Conservation (phyloP, 116 monocot genomes). For the Posidonia oceanica region DNA sequence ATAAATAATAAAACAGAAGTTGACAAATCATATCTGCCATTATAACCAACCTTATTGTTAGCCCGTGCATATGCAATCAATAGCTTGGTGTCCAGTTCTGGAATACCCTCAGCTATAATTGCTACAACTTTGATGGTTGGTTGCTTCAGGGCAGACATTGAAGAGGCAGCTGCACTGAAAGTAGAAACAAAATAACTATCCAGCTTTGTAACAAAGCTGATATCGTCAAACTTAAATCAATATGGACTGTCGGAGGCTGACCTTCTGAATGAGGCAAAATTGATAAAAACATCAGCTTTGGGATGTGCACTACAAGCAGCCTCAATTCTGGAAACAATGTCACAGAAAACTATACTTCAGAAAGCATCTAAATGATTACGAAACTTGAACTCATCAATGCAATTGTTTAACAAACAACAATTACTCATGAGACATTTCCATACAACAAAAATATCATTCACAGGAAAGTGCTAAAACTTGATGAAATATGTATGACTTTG, state of each 20-base stretch:
- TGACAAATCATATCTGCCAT: neutral
- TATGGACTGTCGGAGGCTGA: constrained; percentile 5
- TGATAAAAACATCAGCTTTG: constrained; percentile 96
- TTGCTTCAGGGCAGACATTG: constrained; percentile 89
- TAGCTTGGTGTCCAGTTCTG: constrained; percentile 85
- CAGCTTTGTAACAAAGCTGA: neutral
- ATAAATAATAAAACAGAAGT: no score
- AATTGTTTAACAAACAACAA: no score
- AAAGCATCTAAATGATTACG: no score
- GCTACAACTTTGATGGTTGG: constrained; percentile 91
- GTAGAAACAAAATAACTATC: neutral
- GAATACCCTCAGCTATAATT: constrained; percentile 99
- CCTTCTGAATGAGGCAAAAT: constrained; percentile 99
- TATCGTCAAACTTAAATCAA: neutral
- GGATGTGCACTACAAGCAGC: constrained; percentile 87
- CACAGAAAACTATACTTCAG: neutral
- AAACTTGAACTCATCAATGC: no score
- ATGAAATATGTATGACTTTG: neutral
- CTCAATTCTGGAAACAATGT: constrained; percentile 57
- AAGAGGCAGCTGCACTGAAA: constrained; percentile 93
- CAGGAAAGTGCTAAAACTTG: neutral
- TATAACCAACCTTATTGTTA: constrained; percentile 79
- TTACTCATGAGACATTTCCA: neutral
- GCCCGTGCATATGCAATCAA: constrained; percentile 79
- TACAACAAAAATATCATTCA: neutral